A percentile compares a stretch with the other conserved stretches of the same genome.
Conservation (phyloP, 257 asterid species). For the Scutellaria baicalensis region DNA sequence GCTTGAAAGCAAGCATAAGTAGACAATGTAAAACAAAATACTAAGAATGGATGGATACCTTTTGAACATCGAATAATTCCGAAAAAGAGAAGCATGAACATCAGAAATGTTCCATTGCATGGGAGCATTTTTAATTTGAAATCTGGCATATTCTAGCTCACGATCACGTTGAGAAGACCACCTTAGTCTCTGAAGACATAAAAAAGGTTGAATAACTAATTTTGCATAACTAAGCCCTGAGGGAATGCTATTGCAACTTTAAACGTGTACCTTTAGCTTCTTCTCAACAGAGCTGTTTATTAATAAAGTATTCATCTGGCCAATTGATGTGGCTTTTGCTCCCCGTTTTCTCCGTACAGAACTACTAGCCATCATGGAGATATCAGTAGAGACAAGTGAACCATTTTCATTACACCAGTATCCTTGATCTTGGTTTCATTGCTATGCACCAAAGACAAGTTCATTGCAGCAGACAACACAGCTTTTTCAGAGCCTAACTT, state of each 20-base stretch:
- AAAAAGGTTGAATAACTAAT: slow-evolving; percentile 15
- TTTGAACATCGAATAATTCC: slow-evolving; percentile 48
- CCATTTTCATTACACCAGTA: slow-evolving; percentile 11
- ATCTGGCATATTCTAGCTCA: slow-evolving; percentile 40
- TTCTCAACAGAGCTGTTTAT: slow-evolving; percentile 18
- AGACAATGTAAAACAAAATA: background rate
- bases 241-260: slow-evolving; percentile 4
- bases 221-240: background rate
- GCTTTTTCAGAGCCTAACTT: slow-evolving; percentile 2
- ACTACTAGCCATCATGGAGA: slow-evolving; percentile 9
- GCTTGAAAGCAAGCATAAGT: too few species aligned
- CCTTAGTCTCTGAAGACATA: slow-evolving; percentile 33
- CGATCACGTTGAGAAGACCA: slow-evolving; percentile 36
- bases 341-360: slow-evolving; percentile 14
- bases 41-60: slow-evolving; percentile 22
- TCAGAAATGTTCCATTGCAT: slow-evolving; percentile 24
- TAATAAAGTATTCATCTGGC: slow-evolving; percentile 38
- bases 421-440: background rate
- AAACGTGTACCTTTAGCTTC: slow-evolving; percentile 32
- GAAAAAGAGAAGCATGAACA: slow-evolving; percentile 36
- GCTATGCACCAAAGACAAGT: slow-evolving; percentile 3
- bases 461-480: background rate
- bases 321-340: slow-evolving; percentile 29
- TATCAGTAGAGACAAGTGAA: slow-evolving; percentile 13
- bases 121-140: slow-evolving; percentile 40